Conservation (phyloP, 1,284 basidiomycete species). For the Schizophyllum commune region DNA sequence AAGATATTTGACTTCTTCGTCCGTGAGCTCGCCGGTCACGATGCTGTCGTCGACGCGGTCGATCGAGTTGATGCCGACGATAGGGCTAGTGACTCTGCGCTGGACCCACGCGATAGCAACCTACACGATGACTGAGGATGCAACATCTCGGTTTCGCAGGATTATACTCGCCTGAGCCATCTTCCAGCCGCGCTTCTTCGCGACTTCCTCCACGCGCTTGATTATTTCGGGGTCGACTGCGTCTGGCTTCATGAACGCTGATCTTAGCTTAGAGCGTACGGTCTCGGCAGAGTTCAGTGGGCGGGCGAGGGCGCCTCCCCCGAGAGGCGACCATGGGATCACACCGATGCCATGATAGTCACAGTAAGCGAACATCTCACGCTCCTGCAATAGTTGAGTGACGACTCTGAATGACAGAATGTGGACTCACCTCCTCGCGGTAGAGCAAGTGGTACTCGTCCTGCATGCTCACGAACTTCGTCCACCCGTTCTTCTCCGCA, state of each 20-base stretch:
- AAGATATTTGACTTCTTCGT: conserved; percentile 19
- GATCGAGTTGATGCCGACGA: conserved; percentile 17
- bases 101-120: conserved; percentile 10
- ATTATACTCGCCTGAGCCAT: conserved; percentile 17
- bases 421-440: conserved; percentile 27
- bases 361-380: no score
- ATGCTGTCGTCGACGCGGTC: conserved; percentile 17
- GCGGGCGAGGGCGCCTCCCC: conserved; percentile 23
- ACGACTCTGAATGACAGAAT: no score
- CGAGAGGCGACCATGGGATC: conserved; percentile 11
- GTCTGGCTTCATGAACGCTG: no score
- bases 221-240: conserved; percentile 11
- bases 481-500: conserved; percentile 24
- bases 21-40: conserved; percentile 14
- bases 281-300: neutral
- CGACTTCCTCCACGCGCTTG: conserved; percentile 21
- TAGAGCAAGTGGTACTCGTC: conserved; percentile 29
- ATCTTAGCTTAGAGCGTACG: no score
- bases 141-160: no score
- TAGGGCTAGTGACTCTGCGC: conserved; percentile 11
- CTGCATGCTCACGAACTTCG: conserved; percentile 30
- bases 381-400: no score
- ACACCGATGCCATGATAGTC: no score
- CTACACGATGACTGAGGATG: neutral
- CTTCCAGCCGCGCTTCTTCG: conserved; percentile 19